Base-by-base conservation (phyloP, 2,329 filamentous ascomycete species). In the Sclerotinia minor region DNA sequence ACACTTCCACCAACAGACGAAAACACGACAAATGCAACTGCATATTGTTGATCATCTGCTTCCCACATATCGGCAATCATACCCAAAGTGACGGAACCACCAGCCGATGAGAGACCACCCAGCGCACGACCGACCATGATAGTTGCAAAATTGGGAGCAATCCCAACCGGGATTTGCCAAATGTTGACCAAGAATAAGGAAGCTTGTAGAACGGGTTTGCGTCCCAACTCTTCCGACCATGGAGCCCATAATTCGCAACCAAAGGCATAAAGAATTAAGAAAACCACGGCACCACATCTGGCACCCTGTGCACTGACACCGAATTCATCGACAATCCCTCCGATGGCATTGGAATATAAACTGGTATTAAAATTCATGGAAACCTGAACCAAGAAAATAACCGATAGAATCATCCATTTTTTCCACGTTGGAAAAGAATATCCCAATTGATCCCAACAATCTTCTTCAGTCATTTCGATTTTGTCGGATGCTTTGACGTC, bases 241-340 rank as follows among this genome's bases (percentile, higher is more conserved):
- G 92, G 92, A 0, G 92, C 92, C 92, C 92, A 95, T 0, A 94
- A 83, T 78, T 95, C 92, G 77, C 92, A 95, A 47, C 92, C 92
- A 76, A 95, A 94, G 49, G 91, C 92, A 77, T 96, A 95, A 2
- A 88, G 78, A 63, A 95, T 84, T 50, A 96, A 80, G 80, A 94
- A 95, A 70, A 93, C 86, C 80, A 91, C 89, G 69, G 91, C 90
- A 76, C 92, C 92, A 67, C 86, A 85, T 66, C 91, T 86, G 5
- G 89, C 91, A 5, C 85, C 87, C 77, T 92, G 89, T 38, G 81
- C 80, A 70, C 87, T 89, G 70, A 94, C 88, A 58, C 79, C 72
- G 72, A 91, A 95, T 69, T 92, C 84, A 26, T 88, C 80, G 0
- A 85, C 81, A 63, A 92, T 91, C 32, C 89, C 89, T 1, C 77